Evolutionary conservation across 78 protist genomes (phyloP).

Genomic region (Pigoraptor vietnamica): DNA sequence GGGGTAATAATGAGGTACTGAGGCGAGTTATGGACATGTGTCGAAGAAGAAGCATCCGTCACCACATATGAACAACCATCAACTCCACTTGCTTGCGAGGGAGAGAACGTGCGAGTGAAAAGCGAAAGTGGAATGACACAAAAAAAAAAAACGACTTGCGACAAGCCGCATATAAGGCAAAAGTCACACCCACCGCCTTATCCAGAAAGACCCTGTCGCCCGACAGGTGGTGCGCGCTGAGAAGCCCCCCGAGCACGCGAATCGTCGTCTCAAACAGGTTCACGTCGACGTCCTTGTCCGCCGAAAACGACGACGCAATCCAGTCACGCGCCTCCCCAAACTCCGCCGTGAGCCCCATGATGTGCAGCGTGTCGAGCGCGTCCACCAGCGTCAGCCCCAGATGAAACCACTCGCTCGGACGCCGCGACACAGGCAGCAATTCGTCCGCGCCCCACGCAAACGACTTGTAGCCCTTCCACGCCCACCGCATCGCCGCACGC

Average conservation of each 20-base stretch:
- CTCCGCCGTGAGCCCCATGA: conserved; percentile 20
- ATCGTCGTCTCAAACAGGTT: conserved; percentile 77
- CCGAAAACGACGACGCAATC: neutral
- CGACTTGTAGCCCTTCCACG: conserved; percentile 18
- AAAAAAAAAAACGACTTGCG: too few species aligned
- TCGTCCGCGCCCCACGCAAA: conserved; percentile 70
- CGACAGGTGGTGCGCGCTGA: conserved; percentile 66
- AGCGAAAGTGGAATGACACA: neutral
- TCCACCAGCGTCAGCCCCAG: conserved; percentile 62
- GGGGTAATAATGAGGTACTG: neutral
- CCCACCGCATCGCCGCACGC: neutral
- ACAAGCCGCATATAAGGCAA: too few species aligned
- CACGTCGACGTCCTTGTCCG: conserved; percentile 1
- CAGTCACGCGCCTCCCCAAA: conserved; percentile 25
- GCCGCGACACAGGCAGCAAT: conserved; percentile 28
- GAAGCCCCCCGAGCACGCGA: conserved; percentile 73
- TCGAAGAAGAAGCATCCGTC: too few species aligned
- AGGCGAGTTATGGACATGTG: neutral
- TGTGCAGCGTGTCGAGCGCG: conserved; percentile 46
- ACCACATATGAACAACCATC: too few species aligned
- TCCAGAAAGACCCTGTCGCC: conserved; percentile 41
- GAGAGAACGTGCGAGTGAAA: neutral
- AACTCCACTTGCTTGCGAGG: too few species aligned
- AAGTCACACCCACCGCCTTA: conserved; percentile 43
- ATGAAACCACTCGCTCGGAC: neutral